phyloP scores from a whole-genome alignment of 805 yeast species.

The fission yeast (Schizosaccharomyces pombe) region DNA sequence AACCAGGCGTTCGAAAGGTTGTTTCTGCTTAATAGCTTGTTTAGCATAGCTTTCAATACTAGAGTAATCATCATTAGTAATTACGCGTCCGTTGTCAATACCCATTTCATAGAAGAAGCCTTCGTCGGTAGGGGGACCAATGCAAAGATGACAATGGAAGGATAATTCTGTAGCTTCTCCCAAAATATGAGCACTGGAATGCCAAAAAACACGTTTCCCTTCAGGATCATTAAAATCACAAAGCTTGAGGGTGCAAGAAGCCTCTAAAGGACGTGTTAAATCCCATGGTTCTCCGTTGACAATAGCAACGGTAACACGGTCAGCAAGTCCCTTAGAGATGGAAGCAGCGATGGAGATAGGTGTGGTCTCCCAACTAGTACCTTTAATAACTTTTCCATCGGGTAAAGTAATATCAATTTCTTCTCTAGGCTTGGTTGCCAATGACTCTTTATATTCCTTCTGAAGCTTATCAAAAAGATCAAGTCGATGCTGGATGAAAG shows the following conservation, averaged over 20 bases:
- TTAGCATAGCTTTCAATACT: conserved; percentile 68
- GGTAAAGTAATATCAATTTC: conserved; percentile 61
- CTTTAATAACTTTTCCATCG: conserved; percentile 64
- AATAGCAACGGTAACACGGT: conserved; percentile 74
- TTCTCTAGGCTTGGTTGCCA: conserved; percentile 27
- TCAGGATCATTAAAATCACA: conserved; percentile 84
- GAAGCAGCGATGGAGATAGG: conserved; percentile 67
- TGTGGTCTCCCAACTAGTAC: conserved; percentile 67
- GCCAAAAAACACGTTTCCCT: conserved; percentile 94
- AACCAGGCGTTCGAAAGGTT: conserved; percentile 78
- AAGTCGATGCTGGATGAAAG: conserved; percentile 67
- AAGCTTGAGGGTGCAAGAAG: conserved; percentile 40
- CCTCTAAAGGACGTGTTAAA: conserved; percentile 80
- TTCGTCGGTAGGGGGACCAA: conserved; percentile 93
- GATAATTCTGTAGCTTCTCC: conserved; percentile 98
- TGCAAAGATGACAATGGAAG: conserved; percentile 74
- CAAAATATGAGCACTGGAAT: conserved; percentile 89
- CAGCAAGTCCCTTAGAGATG: conserved; percentile 70
- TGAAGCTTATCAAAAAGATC: conserved; percentile 58
- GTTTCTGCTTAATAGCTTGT: conserved; percentile 81
- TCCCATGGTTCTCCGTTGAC: conserved; percentile 88
- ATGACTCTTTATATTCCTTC: conserved; percentile 48
- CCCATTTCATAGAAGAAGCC: conserved; percentile 96
- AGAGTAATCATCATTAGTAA: conserved; percentile 62
- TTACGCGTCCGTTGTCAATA: conserved; percentile 44